phyloP scores from a whole-genome alignment of 495 filamentous ascomycete genomes.

The Copromyces sp. region DNA sequence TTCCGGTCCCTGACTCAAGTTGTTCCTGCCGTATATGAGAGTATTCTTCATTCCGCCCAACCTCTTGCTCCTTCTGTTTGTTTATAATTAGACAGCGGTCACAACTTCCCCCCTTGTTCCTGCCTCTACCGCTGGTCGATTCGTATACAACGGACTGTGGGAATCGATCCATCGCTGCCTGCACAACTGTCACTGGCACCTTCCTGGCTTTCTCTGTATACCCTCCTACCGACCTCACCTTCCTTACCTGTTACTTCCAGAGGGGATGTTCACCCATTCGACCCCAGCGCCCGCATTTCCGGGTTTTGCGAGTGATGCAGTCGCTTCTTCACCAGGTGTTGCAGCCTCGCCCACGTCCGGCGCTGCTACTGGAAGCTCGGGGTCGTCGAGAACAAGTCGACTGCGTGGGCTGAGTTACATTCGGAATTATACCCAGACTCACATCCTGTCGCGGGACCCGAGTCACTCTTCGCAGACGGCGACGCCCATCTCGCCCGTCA shows the following conservation, averaged over 20 bases:
- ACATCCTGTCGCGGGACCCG: constrained; percentile 43
- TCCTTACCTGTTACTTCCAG: neutral
- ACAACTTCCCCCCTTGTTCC: neutral
- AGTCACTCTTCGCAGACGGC: constrained; percentile 23
- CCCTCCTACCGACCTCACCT: neutral
- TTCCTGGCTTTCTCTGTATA: neutral
- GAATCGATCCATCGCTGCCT: neutral
- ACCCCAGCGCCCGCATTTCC: constrained; percentile 35
- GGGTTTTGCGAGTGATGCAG: constrained; percentile 28
- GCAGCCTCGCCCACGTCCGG: constrained; percentile 33
- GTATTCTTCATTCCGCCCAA: neutral
- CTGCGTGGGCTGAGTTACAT: constrained; percentile 67
- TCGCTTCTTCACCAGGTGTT: constrained; percentile 23
- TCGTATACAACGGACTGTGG: neutral
- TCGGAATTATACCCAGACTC: constrained; percentile 58
- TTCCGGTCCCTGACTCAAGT: neutral
- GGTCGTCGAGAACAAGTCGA: constrained; percentile 44
- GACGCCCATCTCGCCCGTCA: constrained; percentile 8
- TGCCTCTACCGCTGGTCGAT: neutral
- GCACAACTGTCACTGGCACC: neutral
- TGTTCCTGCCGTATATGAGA: neutral
- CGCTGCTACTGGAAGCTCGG: neutral
- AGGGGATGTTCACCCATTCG: constrained; percentile 46
- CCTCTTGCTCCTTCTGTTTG: neutral
- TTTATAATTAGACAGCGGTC: neutral